Base-by-base conservation (phyloP, 106 monocot genomes). In the Dioscorea dumetorum region DNA sequence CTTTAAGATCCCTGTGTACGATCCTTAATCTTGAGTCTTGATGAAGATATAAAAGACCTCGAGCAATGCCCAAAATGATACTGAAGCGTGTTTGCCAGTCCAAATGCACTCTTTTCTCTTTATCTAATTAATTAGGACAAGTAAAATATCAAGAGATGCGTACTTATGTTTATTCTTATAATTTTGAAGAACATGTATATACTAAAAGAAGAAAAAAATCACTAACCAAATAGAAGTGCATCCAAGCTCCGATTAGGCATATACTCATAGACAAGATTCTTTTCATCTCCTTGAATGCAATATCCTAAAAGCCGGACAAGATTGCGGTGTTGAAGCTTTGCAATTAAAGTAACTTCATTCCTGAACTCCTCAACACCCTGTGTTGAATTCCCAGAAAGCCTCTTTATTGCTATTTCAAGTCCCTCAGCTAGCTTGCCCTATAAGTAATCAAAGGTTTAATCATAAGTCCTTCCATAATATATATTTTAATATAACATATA, bases 21-120 rank as follows among this genome's bases (percentile, higher is more conserved):
- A 84, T 72, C 77, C 70, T 59, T 11, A 74, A 50, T 57, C 70
- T 73, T 5, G 81, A 81, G 35, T 85, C 85, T 21, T 72, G 74
- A 51, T 85, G 85, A 56, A 85, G 81, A 50, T 85, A 85, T 1
- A 85, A 41, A 50, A 85, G 66, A 8, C 85, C 85, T 35, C 81
- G 74, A 56, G 71, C 74, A 35, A 81, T 74, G 59, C 78, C 85
- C 16, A 62, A 41, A 5, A 78, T 78, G 22, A 85, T 85, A 11
- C 64, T 49, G 62, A 62, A 78, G 6, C 85, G 66, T 23, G 24
- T 78, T 60, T 61, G 50, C 85, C 85, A 85, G 50, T 81, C 74
- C 17, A 84, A 49, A n/a, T 18, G 1, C 7, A 4, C 34, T 13
- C 50, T 49, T 51, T 60, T 22, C 22, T 24, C 5, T 67, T 51